Evolutionary conservation across 345 rosid species (phyloP).

Genomic region (Euphorbia pulcherrima): DNA sequence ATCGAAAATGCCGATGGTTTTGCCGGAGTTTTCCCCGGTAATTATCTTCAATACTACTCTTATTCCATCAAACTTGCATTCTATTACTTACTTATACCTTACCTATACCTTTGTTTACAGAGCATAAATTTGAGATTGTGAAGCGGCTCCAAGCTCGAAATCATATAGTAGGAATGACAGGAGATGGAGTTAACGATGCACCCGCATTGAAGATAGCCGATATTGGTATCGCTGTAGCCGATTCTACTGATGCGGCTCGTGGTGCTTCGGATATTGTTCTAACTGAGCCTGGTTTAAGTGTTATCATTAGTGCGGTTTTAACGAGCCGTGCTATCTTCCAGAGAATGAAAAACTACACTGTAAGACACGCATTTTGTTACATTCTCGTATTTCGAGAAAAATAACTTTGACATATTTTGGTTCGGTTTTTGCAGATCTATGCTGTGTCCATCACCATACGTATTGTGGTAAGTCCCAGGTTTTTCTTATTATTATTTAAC

Average conservation of each 20-base stretch:
- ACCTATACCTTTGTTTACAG: slow-evolving; percentile 35
- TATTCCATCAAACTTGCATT: background rate
- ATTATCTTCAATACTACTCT: background rate
- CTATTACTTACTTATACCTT: background rate
- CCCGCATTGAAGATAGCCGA: slow-evolving; percentile 85
- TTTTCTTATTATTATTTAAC: background rate
- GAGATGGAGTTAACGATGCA: slow-evolving; percentile 93
- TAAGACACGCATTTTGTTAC: slow-evolving; percentile 11
- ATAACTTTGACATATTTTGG: background rate
- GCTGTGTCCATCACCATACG: slow-evolving; percentile 88
- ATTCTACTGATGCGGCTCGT: slow-evolving; percentile 90
- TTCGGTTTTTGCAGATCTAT: slow-evolving; percentile 45
- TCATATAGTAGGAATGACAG: slow-evolving; percentile 93
- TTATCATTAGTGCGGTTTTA: slow-evolving; percentile 83
- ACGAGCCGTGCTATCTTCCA: slow-evolving; percentile 94
- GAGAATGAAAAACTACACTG: slow-evolving; percentile 91
- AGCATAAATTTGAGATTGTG: slow-evolving; percentile 85
- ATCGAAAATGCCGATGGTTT: slow-evolving; percentile 90
- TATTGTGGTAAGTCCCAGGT: slow-evolving; percentile 51
- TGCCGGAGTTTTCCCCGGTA: slow-evolving; percentile 93
- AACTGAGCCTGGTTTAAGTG: slow-evolving; percentile 90
- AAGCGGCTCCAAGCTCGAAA: slow-evolving; percentile 65
- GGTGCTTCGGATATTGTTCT: slow-evolving; percentile 88
- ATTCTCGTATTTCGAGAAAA: no score
- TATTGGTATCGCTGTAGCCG: slow-evolving; percentile 91